Percentiles rank a stretch among this genome's conserved stretches.
These are phyloP conservation scores for Yamadazyma akitaensis DNA, from an alignment of 805 yeast genomes.

Conservation along the genomic window DNA sequence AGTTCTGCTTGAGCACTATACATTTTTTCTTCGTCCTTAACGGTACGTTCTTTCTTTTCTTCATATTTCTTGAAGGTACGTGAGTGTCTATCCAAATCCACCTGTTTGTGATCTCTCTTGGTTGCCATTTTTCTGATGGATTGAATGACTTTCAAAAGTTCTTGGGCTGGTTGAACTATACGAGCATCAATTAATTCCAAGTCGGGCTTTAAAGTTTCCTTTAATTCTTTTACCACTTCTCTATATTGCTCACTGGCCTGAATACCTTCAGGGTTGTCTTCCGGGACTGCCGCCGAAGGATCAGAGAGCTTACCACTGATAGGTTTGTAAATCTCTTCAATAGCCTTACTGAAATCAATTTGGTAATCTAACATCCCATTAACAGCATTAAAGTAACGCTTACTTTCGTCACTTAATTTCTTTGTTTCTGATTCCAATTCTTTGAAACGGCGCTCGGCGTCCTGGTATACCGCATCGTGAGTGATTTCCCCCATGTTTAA, in stretches of 20 bases:
- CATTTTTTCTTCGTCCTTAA: conserved; percentile 88
- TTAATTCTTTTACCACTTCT: conserved; percentile 81
- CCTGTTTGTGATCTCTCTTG: conserved; percentile 91
- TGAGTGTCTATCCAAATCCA: conserved; percentile 86
- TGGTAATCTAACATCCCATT: conserved; percentile 92
- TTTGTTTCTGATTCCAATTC: conserved; percentile 89
- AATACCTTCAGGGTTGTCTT: conserved; percentile 96
- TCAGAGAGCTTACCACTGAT: conserved; percentile 90
- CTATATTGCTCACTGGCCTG: conserved; percentile 91
- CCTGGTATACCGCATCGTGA: conserved; percentile 80
- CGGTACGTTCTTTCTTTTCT: conserved; percentile 75
- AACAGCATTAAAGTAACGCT: conserved; percentile 85
- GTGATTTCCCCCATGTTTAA: conserved; percentile 72
- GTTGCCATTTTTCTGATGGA: conserved; percentile 89
- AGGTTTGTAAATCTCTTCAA: conserved; percentile 95
- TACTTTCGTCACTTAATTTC: conserved; percentile 84
- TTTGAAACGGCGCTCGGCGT: conserved; percentile 94
- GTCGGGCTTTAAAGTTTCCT: conserved; percentile 85
- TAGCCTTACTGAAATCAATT: conserved; percentile 90
- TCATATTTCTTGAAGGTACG: conserved; percentile 68
- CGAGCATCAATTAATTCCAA: conserved; percentile 87
- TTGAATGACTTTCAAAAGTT: conserved; percentile 75
- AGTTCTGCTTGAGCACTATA: conserved; percentile 88
- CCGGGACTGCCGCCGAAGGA: conserved; percentile 80
- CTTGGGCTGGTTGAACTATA: conserved; percentile 89